These are phyloP conservation scores for Jatropha curcas DNA, from an alignment of 345 rosid species.

Conservation along the genomic window DNA sequence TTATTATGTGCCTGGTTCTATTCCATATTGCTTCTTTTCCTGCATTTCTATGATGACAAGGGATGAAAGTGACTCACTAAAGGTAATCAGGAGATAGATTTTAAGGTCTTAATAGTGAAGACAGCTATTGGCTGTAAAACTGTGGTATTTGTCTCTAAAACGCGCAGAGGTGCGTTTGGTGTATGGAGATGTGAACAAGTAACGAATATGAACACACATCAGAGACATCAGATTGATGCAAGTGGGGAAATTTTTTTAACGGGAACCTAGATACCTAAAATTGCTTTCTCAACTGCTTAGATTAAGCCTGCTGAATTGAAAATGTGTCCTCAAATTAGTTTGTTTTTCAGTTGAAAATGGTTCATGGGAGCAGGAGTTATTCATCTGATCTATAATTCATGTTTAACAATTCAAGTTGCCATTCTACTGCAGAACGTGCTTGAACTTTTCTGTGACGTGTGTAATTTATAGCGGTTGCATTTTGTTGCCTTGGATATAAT, in stretches of 20 bases:
- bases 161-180: neutral
- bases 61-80: neutral
- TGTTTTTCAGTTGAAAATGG: neutral
- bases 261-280: neutral
- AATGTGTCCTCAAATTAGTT: too few relatives aligned
- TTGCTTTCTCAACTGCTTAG: neutral
- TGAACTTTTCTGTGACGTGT: neutral
- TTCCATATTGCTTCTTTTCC: constrained; percentile 5
- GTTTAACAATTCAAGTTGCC: neutral
- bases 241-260: neutral
- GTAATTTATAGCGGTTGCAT: neutral
- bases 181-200: neutral
- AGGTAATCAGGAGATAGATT: neutral
- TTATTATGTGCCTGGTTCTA: constrained; percentile 12
- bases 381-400: too few relatives aligned
- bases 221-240: neutral
- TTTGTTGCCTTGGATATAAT: too few relatives aligned
- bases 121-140: neutral
- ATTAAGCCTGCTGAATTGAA: neutral
- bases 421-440: neutral
- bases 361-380: neutral
- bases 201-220: neutral
- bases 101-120: neutral
- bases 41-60: neutral
- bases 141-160: neutral